Conservation (phyloP, 2,329 filamentous ascomycete genomes). For the Penicillium sp. region DNA sequence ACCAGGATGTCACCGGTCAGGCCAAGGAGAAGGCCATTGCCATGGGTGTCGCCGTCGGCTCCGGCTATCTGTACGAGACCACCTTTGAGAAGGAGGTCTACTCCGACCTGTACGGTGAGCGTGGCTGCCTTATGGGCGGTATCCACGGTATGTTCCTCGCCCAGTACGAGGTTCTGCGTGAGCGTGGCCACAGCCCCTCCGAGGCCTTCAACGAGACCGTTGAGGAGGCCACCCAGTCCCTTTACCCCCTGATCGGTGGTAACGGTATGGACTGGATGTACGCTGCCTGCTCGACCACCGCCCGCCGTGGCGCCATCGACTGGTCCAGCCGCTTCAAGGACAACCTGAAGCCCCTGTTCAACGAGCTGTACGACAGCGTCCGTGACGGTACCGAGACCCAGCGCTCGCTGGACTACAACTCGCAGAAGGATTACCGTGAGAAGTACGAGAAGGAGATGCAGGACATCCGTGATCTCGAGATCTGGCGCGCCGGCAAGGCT, state of each 20-base stretch:
- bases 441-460: conserved; percentile 98
- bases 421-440: conserved; percentile 90
- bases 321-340: conserved; percentile 98
- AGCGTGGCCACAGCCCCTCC: conserved; percentile 93
- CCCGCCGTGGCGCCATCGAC: conserved; percentile 96
- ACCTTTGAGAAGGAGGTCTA: conserved; percentile 99
- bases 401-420: conserved; percentile 95
- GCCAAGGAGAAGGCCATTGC: conserved; percentile 97
- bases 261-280: conserved; percentile 99
- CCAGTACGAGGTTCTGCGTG: conserved; percentile 99
- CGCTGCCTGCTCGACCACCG: conserved; percentile 97
- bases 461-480: conserved; percentile 96
- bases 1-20: conserved; percentile 95
- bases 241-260: conserved; percentile 95
- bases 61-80: conserved; percentile 99
- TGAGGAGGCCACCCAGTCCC: conserved; percentile 95
- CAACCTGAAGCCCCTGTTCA: conserved; percentile 97
- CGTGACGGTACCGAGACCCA: conserved; percentile 87
- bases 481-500: conserved; percentile 98
- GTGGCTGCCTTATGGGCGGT: conserved; percentile 98
- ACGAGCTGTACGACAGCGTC: conserved; percentile 91
- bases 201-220: conserved; percentile 99
- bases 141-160: conserved; percentile 99
- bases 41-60: conserved; percentile 92
- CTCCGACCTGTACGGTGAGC: conserved; percentile 99